Evolutionary conservation across 1,284 basidiomycete genomes (phyloP), one percentile per base, ranked within the genome.

Genomic region (Puccinia triticina): DNA sequence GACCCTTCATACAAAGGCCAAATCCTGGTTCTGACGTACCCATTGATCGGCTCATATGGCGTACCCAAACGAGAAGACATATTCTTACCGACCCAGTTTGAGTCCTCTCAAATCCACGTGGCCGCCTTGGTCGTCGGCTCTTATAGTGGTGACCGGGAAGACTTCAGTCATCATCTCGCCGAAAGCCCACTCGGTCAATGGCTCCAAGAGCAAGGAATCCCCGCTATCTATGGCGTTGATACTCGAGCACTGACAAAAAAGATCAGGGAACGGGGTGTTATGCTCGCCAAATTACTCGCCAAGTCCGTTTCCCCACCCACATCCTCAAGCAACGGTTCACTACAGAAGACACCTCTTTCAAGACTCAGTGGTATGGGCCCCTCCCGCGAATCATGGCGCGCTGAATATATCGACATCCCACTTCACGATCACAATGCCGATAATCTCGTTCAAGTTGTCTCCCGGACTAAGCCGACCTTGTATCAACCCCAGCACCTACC

Each of bases 1-100:
- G 97, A 99, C 88, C 97, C 97, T 23, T 99, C 97, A 2, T 99
- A 99, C 89, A 93, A 96, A 88, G 95, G 95, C 75, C 97, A 99
- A 88, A 99, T 99, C 86, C 92, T 99, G 83, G 92, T 99, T 83
- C 90, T 99, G 85, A 99, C 97, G 7, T 99, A 98, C 89, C 97
- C 97, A 5, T 90, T 99, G 85, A 90, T 98, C 85, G 97, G 97
- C 81, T 98, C 98, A 88, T 99, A 99, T 87, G 97, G 97, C 88
- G 96, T 99, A n/a, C 97, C 97, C 79, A 67, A 82, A 74, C 34
- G 61, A 66, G 48, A 53, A 34, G 53, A 67, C 11, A 37, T 43
- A 14, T 11, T 59, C 21, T 23, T 82, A 32, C 64, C 73, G 32
- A 66, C 81, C 59, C 73, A 82, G 18, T 99, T 98, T 88, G 97